These are phyloP conservation scores for Lunularia cruciata DNA, from an alignment of 225 moss, liverwort and hornwort genomes.

Conservation along the genomic window DNA sequence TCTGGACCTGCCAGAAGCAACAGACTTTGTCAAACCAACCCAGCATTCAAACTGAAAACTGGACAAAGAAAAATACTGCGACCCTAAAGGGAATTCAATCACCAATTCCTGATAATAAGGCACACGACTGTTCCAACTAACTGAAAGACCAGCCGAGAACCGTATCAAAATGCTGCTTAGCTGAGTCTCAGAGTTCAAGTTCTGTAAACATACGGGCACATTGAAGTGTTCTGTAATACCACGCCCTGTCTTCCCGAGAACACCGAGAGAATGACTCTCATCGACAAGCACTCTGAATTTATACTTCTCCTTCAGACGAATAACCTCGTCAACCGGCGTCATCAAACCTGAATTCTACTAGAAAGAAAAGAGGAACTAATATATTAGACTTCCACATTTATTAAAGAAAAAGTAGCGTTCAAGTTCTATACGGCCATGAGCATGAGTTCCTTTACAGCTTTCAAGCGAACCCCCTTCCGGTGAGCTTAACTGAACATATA, in stretches of 20 bases:
- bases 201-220: conserved; percentile 55
- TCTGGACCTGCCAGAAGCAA: conserved; percentile 58
- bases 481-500: too few relatives aligned
- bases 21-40: not conserved
- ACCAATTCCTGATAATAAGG: too few relatives aligned
- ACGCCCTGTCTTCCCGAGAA: conserved; percentile 83
- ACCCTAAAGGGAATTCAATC: not conserved
- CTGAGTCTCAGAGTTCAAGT: not conserved
- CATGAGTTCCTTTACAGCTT: too few relatives aligned
- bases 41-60: too few relatives aligned
- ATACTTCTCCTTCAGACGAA: conserved; percentile 87
- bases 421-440: too few relatives aligned
- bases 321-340: conserved; percentile 75
- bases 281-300: conserved; percentile 84
- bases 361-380: too few relatives aligned
- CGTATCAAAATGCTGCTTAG: too few relatives aligned
- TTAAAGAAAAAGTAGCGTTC: not conserved
- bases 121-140: not conserved
- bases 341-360: conserved; percentile 82
- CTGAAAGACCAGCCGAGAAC: too few relatives aligned
- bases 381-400: not conserved
- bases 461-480: too few relatives aligned
- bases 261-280: conserved; percentile 91
- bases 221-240: conserved; percentile 88
- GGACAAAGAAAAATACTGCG: too few relatives aligned